These are phyloP conservation scores for Ceratopteris richardii DNA, from an alignment of 75 land plant species.

Conservation along the genomic window DNA sequence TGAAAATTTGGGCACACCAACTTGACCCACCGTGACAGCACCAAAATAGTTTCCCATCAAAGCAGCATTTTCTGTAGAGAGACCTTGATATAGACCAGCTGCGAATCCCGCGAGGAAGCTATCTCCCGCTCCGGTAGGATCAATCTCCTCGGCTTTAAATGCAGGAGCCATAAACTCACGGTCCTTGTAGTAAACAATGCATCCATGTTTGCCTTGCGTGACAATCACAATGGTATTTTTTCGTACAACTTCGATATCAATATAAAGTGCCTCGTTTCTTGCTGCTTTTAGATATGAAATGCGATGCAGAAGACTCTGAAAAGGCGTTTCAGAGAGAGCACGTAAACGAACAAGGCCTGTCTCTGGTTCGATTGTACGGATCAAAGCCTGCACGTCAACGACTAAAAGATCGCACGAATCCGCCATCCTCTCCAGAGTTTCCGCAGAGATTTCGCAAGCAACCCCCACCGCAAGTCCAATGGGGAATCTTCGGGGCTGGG, in stretches of 20 bases:
- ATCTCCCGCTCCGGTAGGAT: conserved; percentile 98
- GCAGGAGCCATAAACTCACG: conserved; percentile 45
- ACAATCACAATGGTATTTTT: conserved; percentile 65
- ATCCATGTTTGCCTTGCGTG: conserved; percentile 80
- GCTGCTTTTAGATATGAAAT: conserved; percentile 82
- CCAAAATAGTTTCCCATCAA: conserved; percentile 90
- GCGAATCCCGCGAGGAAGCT: conserved; percentile 85
- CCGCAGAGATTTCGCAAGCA: conserved; percentile 73
- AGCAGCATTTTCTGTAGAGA: conserved; percentile 65
- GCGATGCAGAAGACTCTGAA: conserved; percentile 46
- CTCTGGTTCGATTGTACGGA: conserved; percentile 49
- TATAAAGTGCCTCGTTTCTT: conserved; percentile 49
- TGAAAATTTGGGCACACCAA: conserved; percentile 70
- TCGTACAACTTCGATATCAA: conserved; percentile 62
- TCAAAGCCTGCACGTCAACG: conserved; percentile 78
- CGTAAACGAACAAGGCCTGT: conserved; percentile 57
- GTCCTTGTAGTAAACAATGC: conserved; percentile 52
- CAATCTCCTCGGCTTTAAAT: conserved; percentile 60
- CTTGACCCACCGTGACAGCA: conserved; percentile 68
- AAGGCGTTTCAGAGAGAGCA: conserved; percentile 47
- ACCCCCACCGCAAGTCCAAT: conserved; percentile 86
- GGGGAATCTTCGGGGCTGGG: conserved; percentile 5
- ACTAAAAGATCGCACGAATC: conserved; percentile 55
- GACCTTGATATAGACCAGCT: conserved; percentile 57
- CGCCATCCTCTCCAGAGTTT: conserved; percentile 59